phyloP scores from a whole-genome alignment of 2,329 filamentous ascomycete genomes.

The Lasiodiplodia sp. region DNA sequence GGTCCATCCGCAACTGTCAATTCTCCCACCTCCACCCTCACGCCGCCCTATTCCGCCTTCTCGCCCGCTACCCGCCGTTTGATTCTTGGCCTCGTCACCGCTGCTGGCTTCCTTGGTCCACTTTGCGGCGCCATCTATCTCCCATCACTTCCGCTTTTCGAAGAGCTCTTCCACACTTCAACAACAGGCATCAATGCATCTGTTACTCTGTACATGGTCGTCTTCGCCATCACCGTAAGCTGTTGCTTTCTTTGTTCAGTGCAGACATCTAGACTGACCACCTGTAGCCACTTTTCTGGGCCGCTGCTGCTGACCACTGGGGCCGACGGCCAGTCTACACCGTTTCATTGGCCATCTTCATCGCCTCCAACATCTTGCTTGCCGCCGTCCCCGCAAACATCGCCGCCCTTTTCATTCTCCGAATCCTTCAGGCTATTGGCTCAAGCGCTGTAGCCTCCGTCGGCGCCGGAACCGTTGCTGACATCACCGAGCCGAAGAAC shows the following conservation, averaged over 20 bases:
- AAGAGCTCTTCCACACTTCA: conserved; percentile 46
- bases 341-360: conserved; percentile 49
- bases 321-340: conserved; percentile 53
- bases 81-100: conserved; percentile 50
- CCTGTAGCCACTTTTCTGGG: conserved; percentile 49
- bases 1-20: too few relatives aligned
- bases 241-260: too few relatives aligned
- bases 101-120: conserved; percentile 53
- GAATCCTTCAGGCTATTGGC: conserved; percentile 54
- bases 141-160: conserved; percentile 49
- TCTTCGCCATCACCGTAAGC: conserved; percentile 49
- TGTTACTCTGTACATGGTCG: conserved; percentile 55
- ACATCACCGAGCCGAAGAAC: conserved; percentile 50
- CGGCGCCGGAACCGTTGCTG: conserved; percentile 54
- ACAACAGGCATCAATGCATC: conserved; percentile 52
- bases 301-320: conserved; percentile 49
- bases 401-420: conserved; percentile 48
- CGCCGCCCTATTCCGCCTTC: conserved; percentile 49
- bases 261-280: conserved; percentile 26
- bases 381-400: conserved; percentile 50
- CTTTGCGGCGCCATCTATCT: conserved; percentile 56
- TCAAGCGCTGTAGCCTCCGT: conserved; percentile 53
- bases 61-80: conserved; percentile 45
- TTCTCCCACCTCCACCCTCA: not conserved
- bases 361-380: conserved; percentile 50